A percentile compares a stretch with the other conserved stretches of the same genome.
Conservation (phyloP, 441 rosid genomes). For the Rhodomyrtus psidioides region DNA sequence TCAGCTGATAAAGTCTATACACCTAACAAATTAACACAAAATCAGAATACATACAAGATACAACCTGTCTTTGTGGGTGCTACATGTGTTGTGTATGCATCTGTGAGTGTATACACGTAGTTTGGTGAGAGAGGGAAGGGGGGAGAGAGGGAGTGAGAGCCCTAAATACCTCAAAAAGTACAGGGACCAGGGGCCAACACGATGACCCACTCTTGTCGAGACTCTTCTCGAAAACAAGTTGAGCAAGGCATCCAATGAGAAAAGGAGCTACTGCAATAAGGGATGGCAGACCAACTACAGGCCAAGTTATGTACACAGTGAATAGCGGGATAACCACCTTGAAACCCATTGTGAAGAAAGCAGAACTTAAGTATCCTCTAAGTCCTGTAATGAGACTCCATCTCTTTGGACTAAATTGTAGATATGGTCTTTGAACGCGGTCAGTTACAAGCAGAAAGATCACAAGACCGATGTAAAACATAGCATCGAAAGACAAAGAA, state of each 20-base stretch:
- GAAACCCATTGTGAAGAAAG: constrained; percentile 51
- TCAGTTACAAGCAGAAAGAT: constrained; percentile 53
- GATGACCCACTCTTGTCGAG: constrained; percentile 52
- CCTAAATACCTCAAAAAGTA: constrained; percentile 64
- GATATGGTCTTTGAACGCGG: constrained; percentile 64
- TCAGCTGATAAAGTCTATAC: constrained; percentile 74
- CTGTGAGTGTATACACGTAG: not conserved
- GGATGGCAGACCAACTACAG: constrained; percentile 53
- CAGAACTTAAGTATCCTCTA: constrained; percentile 58
- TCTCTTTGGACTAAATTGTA: constrained; percentile 71
- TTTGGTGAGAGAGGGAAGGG: not conserved
- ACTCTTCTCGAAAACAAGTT: constrained; percentile 45
- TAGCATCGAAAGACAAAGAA: constrained; percentile 48
- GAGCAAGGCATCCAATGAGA: constrained; percentile 64
- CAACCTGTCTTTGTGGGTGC: not conserved
- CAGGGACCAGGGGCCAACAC: constrained; percentile 80
- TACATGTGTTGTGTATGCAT: not conserved
- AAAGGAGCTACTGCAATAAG: constrained; percentile 65
- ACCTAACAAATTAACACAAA: constrained; percentile 36
- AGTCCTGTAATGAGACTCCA: constrained; percentile 88
- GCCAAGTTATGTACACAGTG: constrained; percentile 55
- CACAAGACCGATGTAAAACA: constrained; percentile 66
- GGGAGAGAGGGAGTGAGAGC: not conserved
- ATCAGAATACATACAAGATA: not conserved
- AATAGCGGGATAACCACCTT: constrained; percentile 54